These are phyloP conservation scores for Hibiscus trionum DNA, from an alignment of 345 rosid species.

Conservation along the genomic window DNA sequence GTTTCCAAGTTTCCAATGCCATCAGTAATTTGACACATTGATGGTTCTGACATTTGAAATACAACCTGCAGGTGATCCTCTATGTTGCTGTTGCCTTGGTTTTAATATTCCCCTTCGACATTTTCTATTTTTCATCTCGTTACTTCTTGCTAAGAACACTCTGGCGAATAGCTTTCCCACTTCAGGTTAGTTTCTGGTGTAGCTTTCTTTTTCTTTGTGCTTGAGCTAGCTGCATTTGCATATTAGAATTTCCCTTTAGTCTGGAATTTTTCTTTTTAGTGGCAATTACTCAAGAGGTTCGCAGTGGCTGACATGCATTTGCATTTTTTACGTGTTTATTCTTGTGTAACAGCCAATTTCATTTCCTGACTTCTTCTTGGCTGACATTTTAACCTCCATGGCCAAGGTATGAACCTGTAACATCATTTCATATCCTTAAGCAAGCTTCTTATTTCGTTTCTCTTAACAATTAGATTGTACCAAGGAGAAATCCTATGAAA, in stretches of 20 bases:
- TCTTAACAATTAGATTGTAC: not conserved
- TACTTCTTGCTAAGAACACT: slow-evolving; percentile 82
- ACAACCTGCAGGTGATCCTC: slow-evolving; percentile 62
- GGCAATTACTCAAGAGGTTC: not conserved
- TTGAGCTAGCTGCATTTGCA: not conserved
- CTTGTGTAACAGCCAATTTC: slow-evolving; percentile 64
- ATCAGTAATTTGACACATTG: not conserved
- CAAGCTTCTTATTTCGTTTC: not conserved
- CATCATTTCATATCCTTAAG: slow-evolving; percentile 7
- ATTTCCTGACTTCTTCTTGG: slow-evolving; percentile 93
- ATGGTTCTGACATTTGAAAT: slow-evolving; percentile 13
- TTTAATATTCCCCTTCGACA: slow-evolving; percentile 88
- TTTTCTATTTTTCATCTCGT: slow-evolving; percentile 79
- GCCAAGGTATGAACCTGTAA: slow-evolving; percentile 60
- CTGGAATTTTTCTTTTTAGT: slow-evolving; percentile 7
- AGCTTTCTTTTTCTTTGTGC: not conserved
- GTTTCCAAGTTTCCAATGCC: not conserved
- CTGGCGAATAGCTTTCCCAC: slow-evolving; percentile 82
- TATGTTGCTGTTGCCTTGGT: slow-evolving; percentile 68
- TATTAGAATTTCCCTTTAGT: not conserved
- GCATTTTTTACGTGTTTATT: slow-evolving; percentile 2
- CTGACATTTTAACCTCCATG: slow-evolving; percentile 93
- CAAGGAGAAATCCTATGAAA: not conserved
- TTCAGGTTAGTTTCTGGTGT: slow-evolving; percentile 58
- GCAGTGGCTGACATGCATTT: not conserved